Evolutionary conservation across 257 asterid genomes (phyloP).

Genomic region (Scutellaria galericulata): DNA sequence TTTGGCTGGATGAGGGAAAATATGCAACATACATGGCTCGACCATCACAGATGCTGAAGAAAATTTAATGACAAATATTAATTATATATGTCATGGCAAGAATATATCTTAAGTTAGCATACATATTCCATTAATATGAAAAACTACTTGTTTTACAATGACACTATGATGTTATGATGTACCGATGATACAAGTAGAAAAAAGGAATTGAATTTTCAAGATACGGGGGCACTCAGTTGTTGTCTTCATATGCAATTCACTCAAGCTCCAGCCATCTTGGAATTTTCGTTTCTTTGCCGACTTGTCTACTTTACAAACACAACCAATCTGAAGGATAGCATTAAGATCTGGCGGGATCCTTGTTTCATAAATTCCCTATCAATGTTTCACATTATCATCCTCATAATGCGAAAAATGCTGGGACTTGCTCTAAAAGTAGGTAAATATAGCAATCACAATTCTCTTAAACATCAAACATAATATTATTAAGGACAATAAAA

Average conservation of each 20-base stretch:
- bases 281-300: constrained; percentile 67
- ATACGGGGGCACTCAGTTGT: constrained; percentile 90
- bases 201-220: constrained; percentile 78
- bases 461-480: neutral
- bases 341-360: constrained; percentile 79
- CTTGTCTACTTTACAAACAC: constrained; percentile 96
- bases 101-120: constrained; percentile 14
- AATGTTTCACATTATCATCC: constrained; percentile 36
- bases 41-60: constrained; percentile 78
- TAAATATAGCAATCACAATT: neutral
- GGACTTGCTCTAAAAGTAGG: constrained; percentile 22
- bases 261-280: constrained; percentile 85
- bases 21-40: constrained; percentile 86
- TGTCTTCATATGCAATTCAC: constrained; percentile 95
- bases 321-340: constrained; percentile 88
- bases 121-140: constrained; percentile 13
- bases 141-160: constrained; percentile 16
- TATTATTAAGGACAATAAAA: neutral
- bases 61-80: constrained; percentile 28
- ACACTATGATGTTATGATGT: neutral
- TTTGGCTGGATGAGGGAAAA: constrained; percentile 77
- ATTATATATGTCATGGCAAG: constrained; percentile 20
- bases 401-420: constrained; percentile 21
- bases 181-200: constrained; percentile 95
- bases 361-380: constrained; percentile 93